A percentile compares a stretch with the other conserved stretches of the same genome.
phyloP scores from a whole-genome alignment of 805 yeast genomes.

The Saturnispora ahearnii region DNA sequence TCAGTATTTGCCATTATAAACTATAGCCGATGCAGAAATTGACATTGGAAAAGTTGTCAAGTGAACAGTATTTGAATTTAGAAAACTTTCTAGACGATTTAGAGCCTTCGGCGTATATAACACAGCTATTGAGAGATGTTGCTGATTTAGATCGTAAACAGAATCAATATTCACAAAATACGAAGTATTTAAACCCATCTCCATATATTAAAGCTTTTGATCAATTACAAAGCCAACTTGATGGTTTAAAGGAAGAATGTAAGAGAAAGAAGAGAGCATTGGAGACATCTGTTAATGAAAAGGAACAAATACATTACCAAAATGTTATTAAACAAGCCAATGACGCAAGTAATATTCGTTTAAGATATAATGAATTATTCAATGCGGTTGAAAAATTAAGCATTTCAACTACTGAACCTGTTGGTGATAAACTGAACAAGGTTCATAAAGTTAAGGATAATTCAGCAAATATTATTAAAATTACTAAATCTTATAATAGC shows the following conservation, averaged over 20 bases:
- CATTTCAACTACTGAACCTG: slow-evolving; percentile 52
- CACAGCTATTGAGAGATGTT: slow-evolving; percentile 47
- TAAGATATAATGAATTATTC: slow-evolving; percentile 44
- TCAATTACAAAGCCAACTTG: slow-evolving; percentile 66
- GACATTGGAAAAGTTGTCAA: slow-evolving; percentile 25
- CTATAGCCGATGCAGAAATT: slow-evolving; percentile 11
- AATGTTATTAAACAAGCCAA: slow-evolving; percentile 50
- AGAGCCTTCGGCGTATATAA: slow-evolving; percentile 72
- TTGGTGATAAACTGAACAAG: slow-evolving; percentile 58
- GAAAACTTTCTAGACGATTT: slow-evolving; percentile 62
- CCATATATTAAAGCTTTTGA: slow-evolving; percentile 94
- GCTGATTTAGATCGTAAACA: slow-evolving; percentile 4
- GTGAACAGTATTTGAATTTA: slow-evolving; percentile 17
- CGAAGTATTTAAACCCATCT: slow-evolving; percentile 71
- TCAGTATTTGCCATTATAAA: not conserved
- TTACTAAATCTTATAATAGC: slow-evolving; percentile 68
- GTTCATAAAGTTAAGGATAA: slow-evolving; percentile 67
- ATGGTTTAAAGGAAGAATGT: slow-evolving; percentile 51
- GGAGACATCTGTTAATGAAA: slow-evolving; percentile 47
- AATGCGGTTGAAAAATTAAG: slow-evolving; percentile 42
- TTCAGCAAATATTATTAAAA: slow-evolving; percentile 59
- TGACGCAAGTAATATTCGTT: slow-evolving; percentile 32
- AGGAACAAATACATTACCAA: slow-evolving; percentile 58
- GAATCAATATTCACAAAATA: slow-evolving; percentile 18
- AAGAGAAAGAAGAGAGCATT: slow-evolving; percentile 39